Percentiles rank a stretch among this genome's conserved stretches.
phyloP scores from a whole-genome alignment of 2,329 filamentous ascomycete genomes.

The Acarospora socialis region DNA sequence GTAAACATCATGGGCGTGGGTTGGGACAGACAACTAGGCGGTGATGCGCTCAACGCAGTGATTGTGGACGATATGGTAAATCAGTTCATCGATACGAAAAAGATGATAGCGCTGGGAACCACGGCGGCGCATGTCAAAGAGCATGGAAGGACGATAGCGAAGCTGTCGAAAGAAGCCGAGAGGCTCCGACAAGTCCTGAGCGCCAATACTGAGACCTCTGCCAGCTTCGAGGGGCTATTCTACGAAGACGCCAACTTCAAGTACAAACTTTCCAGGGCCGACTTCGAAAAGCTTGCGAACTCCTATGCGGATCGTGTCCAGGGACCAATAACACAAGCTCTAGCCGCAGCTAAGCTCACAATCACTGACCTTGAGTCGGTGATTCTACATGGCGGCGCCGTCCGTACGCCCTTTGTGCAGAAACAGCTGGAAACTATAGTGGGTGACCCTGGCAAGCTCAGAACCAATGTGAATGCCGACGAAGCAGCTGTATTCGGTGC shows the following conservation, averaged over 20 bases:
- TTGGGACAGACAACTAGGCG: slow-evolving; percentile 82
- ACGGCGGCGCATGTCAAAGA: slow-evolving; percentile 48
- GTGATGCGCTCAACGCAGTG: slow-evolving; percentile 74
- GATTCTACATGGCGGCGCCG: slow-evolving; percentile 82
- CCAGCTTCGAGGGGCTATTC: slow-evolving; percentile 68
- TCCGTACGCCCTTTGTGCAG: slow-evolving; percentile 88
- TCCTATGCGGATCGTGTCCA: slow-evolving; percentile 54
- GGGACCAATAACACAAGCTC: slow-evolving; percentile 55
- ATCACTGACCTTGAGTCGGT: slow-evolving; percentile 71
- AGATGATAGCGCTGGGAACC: slow-evolving; percentile 34
- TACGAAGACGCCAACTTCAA: slow-evolving; percentile 88
- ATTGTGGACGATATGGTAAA: slow-evolving; percentile 80
- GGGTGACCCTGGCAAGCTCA: slow-evolving; percentile 62
- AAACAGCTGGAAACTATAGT: slow-evolving; percentile 66
- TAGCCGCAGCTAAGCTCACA: slow-evolving; percentile 57
- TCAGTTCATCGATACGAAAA: slow-evolving; percentile 58
- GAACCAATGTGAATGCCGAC: slow-evolving; percentile 90
- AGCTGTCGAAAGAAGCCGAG: slow-evolving; percentile 87
- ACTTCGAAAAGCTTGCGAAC: slow-evolving; percentile 68
- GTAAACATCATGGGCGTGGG: slow-evolving; percentile 75
- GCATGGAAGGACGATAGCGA: slow-evolving; percentile 75
- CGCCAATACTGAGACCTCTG: slow-evolving; percentile 70
- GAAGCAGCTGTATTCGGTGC: slow-evolving; percentile 94
- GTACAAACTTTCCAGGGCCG: slow-evolving; percentile 67
- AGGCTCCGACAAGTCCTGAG: slow-evolving; percentile 78